Evolutionary conservation across 169 alveolate genomes (phyloP).

Genomic region (Plasmodium berghei): DNA sequence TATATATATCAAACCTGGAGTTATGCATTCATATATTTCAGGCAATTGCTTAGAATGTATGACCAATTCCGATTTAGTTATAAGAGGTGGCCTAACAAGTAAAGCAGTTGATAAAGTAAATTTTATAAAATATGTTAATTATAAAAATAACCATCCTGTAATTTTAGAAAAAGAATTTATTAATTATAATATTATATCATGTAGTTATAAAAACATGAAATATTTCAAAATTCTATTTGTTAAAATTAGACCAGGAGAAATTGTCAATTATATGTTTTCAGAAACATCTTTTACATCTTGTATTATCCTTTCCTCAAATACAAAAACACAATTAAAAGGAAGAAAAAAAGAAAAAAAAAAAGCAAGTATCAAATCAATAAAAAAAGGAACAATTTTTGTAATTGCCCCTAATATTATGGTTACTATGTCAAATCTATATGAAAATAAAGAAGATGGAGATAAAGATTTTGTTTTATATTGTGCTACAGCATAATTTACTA

Average conservation of each 20-base stretch:
- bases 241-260: slow-evolving; percentile 50
- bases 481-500: slow-evolving; percentile 30
- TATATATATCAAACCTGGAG: slow-evolving; percentile 91
- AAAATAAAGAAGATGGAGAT: slow-evolving; percentile 37
- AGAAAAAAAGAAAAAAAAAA: slow-evolving; percentile 56
- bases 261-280: slow-evolving; percentile 30
- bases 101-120: slow-evolving; percentile 89
- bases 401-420: slow-evolving; percentile 56
- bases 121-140: slow-evolving; percentile 66
- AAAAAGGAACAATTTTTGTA: slow-evolving; percentile 33
- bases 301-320: slow-evolving; percentile 44
- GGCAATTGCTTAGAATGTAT: slow-evolving; percentile 96
- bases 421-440: slow-evolving; percentile 26
- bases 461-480: slow-evolving; percentile 56
- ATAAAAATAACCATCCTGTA: slow-evolving; percentile 35
- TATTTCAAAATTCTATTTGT: slow-evolving; percentile 51
- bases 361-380: slow-evolving; percentile 37
- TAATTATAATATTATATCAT: slow-evolving; percentile 49
- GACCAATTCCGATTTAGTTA: slow-evolving; percentile 96
- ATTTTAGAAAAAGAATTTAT: slow-evolving; percentile 66
- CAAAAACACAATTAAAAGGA: slow-evolving; percentile 43
- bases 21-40: slow-evolving; percentile 94
- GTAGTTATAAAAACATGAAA: slow-evolving; percentile 48
- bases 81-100: slow-evolving; percentile 97
- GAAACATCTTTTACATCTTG: slow-evolving; percentile 46